These are phyloP conservation scores for Cystobasidium ongulense DNA, from an alignment of 768 basidiomycete genomes.

Conservation along the genomic window DNA sequence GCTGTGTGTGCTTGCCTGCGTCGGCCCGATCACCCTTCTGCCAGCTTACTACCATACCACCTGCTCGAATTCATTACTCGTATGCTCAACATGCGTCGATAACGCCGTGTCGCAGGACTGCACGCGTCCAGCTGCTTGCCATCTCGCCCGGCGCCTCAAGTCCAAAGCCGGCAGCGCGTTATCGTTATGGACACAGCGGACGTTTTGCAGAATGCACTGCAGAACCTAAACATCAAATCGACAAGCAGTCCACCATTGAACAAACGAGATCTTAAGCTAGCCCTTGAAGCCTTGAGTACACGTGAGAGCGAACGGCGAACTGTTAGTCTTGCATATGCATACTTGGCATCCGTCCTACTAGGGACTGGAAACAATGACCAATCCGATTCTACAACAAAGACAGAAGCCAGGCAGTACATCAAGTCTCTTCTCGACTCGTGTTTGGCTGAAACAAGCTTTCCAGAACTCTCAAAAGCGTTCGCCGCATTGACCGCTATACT, in stretches of 20 bases:
- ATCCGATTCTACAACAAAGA: neutral
- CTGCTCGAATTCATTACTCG: too few species aligned
- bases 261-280: neutral
- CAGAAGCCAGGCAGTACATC: neutral
- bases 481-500: conserved; percentile 7
- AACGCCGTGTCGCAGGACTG: too few species aligned
- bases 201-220: neutral
- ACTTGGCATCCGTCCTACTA: neutral
- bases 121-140: too few species aligned
- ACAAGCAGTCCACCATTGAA: neutral
- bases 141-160: too few species aligned
- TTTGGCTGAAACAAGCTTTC: neutral
- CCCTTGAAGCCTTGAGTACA: neutral
- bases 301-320: neutral
- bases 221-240: neutral
- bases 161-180: neutral
- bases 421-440: neutral
- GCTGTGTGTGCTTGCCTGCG: too few species aligned
- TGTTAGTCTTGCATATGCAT: conserved; percentile 3
- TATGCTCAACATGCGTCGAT: too few species aligned
- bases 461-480: conserved; percentile 9
- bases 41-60: too few species aligned
- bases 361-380: neutral
- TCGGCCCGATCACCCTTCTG: too few species aligned
- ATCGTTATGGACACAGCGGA: neutral